Conservation (phyloP, 768 basidiomycete genomes). For the Termitomyces sp. region DNA sequence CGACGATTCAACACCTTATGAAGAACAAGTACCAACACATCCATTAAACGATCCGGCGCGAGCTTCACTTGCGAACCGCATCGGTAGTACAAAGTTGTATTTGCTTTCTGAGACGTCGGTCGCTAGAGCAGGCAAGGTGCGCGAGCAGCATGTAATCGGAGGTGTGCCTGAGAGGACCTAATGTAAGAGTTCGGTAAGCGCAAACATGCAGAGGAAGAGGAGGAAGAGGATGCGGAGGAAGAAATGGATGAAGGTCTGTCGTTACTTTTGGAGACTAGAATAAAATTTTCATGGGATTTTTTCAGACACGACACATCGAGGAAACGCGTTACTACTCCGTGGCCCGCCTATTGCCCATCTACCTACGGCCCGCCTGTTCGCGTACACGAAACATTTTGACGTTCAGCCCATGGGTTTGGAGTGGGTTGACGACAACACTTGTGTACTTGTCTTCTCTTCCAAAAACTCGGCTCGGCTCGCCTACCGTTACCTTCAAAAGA, state of each 20-base stretch:
- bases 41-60: slow-evolving; percentile 23
- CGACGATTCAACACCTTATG: slow-evolving; percentile 52
- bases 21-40: slow-evolving; percentile 47
- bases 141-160: slow-evolving; percentile 41
- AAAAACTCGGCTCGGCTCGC: slow-evolving; percentile 50
- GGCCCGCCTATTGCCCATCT: slow-evolving; percentile 74
- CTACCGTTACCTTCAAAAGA: slow-evolving; percentile 48
- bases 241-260: slow-evolving; percentile 32
- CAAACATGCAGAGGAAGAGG: slow-evolving; percentile 31
- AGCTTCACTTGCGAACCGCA: slow-evolving; percentile 58
- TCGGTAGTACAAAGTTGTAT: slow-evolving; percentile 73
- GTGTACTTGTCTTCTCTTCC: slow-evolving; percentile 70
- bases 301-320: slow-evolving; percentile 46
- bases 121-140: slow-evolving; percentile 68
- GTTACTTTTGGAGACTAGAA: not conserved
- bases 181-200: slow-evolving; percentile 48
- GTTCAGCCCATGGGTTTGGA: slow-evolving; percentile 72
- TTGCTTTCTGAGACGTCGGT: slow-evolving; percentile 66
- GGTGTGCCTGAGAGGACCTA: slow-evolving; percentile 35
- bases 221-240: slow-evolving; percentile 26
- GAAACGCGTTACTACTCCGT: slow-evolving; percentile 67
- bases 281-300: not conserved
- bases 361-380: slow-evolving; percentile 74
- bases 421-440: slow-evolving; percentile 85
- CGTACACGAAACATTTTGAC: slow-evolving; percentile 78